Evolutionary conservation across 768 basidiomycete species (phyloP).

Genomic region (Panaeolus cyanescens): DNA sequence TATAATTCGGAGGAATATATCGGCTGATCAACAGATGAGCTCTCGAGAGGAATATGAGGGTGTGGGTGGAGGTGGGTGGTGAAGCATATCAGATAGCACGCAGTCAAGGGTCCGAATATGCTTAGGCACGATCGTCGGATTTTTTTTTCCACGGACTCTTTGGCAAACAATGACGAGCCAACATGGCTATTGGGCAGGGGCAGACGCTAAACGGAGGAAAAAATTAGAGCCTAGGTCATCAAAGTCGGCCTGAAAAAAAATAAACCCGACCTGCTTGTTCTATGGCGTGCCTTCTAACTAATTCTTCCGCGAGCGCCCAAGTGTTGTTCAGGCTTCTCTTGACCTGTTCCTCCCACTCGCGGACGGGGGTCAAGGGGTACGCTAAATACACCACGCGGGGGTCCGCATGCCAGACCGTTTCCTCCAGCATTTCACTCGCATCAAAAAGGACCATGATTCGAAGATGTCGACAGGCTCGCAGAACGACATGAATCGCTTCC

Average conservation of each 20-base stretch:
- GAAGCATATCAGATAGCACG: neutral
- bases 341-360: conserved; percentile 36
- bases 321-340: conserved; percentile 22
- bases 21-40: neutral
- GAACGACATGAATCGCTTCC: conserved; percentile 21
- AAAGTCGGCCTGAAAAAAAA: neutral
- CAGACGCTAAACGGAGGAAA: neutral
- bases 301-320: conserved; percentile 35
- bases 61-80: neutral
- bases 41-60: neutral
- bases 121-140: neutral
- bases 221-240: neutral
- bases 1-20: neutral
- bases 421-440: conserved; percentile 24
- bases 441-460: conserved; percentile 30
- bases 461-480: conserved; percentile 26
- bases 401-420: conserved; percentile 21
- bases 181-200: neutral
- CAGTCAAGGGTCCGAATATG: neutral
- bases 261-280: conserved; percentile 20
- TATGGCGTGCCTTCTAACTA: conserved; percentile 20
- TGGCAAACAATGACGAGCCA: neutral
- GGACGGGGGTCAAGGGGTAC: conserved; percentile 29
- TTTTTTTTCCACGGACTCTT: neutral
- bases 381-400: conserved; percentile 32